Evolutionary conservation across 2,329 filamentous ascomycete genomes (phyloP).

Genomic region (Sporothrix pallida): DNA sequence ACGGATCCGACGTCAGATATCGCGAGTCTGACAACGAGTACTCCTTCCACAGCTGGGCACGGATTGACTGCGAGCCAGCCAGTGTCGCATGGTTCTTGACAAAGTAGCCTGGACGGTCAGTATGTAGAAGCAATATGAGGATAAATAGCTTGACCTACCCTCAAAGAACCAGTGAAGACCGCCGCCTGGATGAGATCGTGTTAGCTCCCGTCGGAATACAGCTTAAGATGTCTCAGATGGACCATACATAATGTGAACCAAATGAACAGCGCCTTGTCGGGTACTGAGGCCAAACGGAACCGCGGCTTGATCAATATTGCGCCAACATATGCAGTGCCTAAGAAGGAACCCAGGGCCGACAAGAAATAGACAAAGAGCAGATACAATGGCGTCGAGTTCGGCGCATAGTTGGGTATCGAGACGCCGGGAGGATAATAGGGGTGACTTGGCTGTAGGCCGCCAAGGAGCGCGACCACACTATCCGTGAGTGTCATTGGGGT

Average conservation of each 20-base stretch:
- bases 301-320: slow-evolving; percentile 38
- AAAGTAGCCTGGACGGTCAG: slow-evolving; percentile 65
- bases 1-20: slow-evolving; percentile 80
- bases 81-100: slow-evolving; percentile 70
- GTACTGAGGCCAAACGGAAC: slow-evolving; percentile 42
- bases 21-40: slow-evolving; percentile 86
- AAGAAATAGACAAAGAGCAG: slow-evolving; percentile 50
- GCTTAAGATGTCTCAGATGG: neutral
- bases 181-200: slow-evolving; percentile 53
- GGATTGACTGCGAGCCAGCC: slow-evolving; percentile 70
- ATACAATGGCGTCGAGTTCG: slow-evolving; percentile 52
- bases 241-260: slow-evolving; percentile 64
- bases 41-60: slow-evolving; percentile 92
- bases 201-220: neutral
- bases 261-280: slow-evolving; percentile 53
- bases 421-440: slow-evolving; percentile 58
- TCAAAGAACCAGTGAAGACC: slow-evolving; percentile 83
- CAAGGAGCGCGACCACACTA: neutral
- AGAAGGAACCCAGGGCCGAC: slow-evolving; percentile 46
- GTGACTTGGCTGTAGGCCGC: slow-evolving; percentile 44
- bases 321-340: slow-evolving; percentile 45
- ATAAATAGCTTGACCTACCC: slow-evolving; percentile 51
- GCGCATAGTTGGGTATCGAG: slow-evolving; percentile 51
- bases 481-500: neutral
- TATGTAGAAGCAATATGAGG: neutral